A percentile compares a stretch with the other conserved stretches of the same genome.
Evolutionary conservation across 306 rosid genomes (phyloP).

Genomic region (Morella rubra): DNA sequence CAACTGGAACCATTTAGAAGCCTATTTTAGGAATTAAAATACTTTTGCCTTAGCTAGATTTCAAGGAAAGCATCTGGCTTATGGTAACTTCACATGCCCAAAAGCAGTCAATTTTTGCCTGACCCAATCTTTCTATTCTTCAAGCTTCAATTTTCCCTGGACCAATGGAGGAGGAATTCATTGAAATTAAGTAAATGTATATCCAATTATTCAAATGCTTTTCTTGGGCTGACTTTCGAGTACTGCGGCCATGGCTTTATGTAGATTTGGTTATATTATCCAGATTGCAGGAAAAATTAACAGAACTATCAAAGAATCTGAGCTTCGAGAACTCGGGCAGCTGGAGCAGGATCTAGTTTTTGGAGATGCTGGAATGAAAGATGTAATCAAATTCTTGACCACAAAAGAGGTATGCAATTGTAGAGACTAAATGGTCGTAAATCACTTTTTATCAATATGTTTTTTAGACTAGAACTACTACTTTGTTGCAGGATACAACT

Average conservation of each 20-base stretch:
- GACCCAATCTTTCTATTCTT: neutral
- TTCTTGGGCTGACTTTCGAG: constrained; percentile 21
- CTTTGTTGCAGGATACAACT: constrained; percentile 69
- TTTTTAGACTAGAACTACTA: constrained; percentile 2
- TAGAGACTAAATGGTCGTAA: constrained; percentile 4
- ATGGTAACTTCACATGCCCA: neutral
- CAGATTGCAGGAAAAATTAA: constrained; percentile 92
- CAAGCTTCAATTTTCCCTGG: neutral
- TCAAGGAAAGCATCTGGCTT: too few relatives aligned
- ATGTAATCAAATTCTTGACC: constrained; percentile 76
- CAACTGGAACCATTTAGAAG: neutral
- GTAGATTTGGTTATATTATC: constrained; percentile 27
- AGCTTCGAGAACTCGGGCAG: constrained; percentile 82
- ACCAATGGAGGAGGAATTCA: neutral
- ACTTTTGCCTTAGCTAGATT: neutral
- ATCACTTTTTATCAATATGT: neutral
- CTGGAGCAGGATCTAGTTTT: constrained; percentile 92
- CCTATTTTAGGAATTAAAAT: neutral
- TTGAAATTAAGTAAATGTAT: neutral
- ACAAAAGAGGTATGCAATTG: constrained; percentile 54
- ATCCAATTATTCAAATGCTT: neutral
- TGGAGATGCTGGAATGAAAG: constrained; percentile 94
- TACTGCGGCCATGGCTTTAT: constrained; percentile 18
- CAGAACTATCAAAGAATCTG: constrained; percentile 65
- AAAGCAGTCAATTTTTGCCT: neutral